phyloP scores from a whole-genome alignment of 805 yeast species.

The Lipomyces orientalis region DNA sequence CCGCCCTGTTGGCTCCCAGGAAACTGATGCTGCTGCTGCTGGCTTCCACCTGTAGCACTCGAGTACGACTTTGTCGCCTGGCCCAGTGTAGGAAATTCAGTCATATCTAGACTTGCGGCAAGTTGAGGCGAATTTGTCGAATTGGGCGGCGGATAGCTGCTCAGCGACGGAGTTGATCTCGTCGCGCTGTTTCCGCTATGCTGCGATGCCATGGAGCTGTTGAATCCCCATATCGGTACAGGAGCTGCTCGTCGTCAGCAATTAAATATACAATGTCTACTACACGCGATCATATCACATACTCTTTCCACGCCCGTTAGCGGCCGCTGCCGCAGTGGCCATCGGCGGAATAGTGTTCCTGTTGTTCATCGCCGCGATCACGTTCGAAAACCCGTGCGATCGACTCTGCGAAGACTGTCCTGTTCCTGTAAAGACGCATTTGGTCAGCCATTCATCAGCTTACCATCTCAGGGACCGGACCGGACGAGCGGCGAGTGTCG shows the following conservation, averaged over 20 bases:
- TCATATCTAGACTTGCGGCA: conserved; percentile 25
- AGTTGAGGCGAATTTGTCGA: conserved; percentile 5
- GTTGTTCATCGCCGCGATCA: conserved; percentile 29
- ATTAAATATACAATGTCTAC: background rate
- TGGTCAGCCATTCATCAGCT: background rate
- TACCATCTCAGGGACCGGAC: background rate
- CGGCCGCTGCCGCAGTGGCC: conserved; percentile 15
- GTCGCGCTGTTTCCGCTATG: background rate
- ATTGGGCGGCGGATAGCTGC: background rate
- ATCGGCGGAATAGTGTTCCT: conserved; percentile 11
- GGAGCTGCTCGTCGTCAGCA: conserved; percentile 15
- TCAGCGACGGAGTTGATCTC: background rate
- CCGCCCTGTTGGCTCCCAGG: background rate
- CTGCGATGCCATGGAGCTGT: conserved; percentile 19
- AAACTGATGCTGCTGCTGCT: conserved; percentile 8
- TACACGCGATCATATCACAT: background rate
- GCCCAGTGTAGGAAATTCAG: conserved; percentile 31
- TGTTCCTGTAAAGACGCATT: background rate
- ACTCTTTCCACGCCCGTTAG: conserved; percentile 17
- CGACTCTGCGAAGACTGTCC: conserved; percentile 33
- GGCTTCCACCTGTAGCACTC: conserved; percentile 13
- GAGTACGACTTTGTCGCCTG: conserved; percentile 23
- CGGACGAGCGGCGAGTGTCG: background rate
- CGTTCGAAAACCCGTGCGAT: conserved; percentile 31
- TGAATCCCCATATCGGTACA: conserved; percentile 34